Conservation (phyloP, 2,329 filamentous ascomycete species). For the Fusarium lyarnte region DNA sequence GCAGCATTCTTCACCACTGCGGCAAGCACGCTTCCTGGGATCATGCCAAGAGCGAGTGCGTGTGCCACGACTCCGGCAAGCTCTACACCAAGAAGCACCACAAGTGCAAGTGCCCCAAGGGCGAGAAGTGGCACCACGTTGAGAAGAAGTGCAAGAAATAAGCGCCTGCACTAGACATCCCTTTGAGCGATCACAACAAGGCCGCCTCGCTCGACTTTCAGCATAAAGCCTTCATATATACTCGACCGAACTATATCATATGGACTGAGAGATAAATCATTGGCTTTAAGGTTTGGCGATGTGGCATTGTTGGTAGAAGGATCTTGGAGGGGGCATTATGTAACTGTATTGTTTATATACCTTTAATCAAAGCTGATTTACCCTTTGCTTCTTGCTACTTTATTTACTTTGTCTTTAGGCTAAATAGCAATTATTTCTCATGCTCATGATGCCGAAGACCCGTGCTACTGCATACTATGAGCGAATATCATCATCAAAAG, state of each 20-base stretch:
- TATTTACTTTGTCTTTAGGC: neutral
- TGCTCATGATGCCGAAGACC: neutral
- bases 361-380: rapidly evolving
- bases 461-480: neutral
- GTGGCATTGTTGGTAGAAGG: neutral
- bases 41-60: neutral
- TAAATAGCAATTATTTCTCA: neutral
- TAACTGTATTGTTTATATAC: neutral
- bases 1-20: conserved; percentile 22
- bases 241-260: rapidly evolving
- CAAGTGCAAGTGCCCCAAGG: conserved; percentile 24
- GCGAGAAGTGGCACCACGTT: conserved; percentile 22
- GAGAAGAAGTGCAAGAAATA: conserved; percentile 21
- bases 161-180: neutral
- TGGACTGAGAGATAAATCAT: rapidly evolving
- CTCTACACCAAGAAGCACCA: conserved; percentile 12
- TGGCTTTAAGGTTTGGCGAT: rapidly evolving
- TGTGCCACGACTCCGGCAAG: conserved; percentile 22
- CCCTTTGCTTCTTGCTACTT: rapidly evolving
- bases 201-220: neutral
- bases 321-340: rapidly evolving
- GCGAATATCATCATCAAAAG: neutral
- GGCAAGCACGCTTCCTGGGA: conserved; percentile 12
- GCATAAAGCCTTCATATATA: too few relatives aligned
- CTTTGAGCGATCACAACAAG: neutral